These are phyloP conservation scores for Claviceps purpurea DNA, from an alignment of 2,329 filamentous ascomycete genomes.

Conservation along the genomic window DNA sequence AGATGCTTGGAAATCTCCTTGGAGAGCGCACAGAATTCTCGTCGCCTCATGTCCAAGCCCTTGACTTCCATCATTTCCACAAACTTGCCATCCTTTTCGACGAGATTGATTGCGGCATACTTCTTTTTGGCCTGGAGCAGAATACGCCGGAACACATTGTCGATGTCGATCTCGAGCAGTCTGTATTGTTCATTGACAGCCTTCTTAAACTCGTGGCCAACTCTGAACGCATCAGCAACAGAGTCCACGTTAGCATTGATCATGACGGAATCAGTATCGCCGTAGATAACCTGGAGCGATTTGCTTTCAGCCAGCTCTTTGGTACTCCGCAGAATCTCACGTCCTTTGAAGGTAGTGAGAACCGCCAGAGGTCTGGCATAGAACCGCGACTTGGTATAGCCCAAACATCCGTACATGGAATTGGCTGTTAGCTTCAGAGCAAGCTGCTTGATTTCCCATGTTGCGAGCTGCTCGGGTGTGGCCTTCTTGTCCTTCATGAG, in stretches of 20 bases:
- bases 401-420: slow-evolving; percentile 98
- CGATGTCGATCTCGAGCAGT: slow-evolving; percentile 92
- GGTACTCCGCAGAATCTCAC: slow-evolving; percentile 91
- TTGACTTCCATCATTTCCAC: slow-evolving; percentile 95
- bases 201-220: slow-evolving; percentile 89
- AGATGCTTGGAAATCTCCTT: slow-evolving; percentile 88
- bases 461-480: slow-evolving; percentile 72
- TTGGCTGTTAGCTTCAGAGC: slow-evolving; percentile 96
- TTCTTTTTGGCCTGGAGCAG: slow-evolving; percentile 97
- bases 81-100: slow-evolving; percentile 78
- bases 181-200: slow-evolving; percentile 89
- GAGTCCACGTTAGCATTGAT: slow-evolving; percentile 98
- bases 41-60: slow-evolving; percentile 91
- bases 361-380: slow-evolving; percentile 91
- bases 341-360: slow-evolving; percentile 91
- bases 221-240: slow-evolving; percentile 76
- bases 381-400: slow-evolving; percentile 93
- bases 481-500: slow-evolving; percentile 92
- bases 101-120: slow-evolving; percentile 91
- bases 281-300: slow-evolving; percentile 90
- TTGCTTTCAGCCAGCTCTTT: slow-evolving; percentile 91
- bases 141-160: slow-evolving; percentile 90
- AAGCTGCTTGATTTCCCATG: slow-evolving; percentile 97
- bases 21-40: slow-evolving; percentile 90
- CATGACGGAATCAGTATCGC: slow-evolving; percentile 99